These are phyloP conservation scores for Eucalyptus shirleyi DNA, from an alignment of 345 rosid genomes.

Conservation along the genomic window DNA sequence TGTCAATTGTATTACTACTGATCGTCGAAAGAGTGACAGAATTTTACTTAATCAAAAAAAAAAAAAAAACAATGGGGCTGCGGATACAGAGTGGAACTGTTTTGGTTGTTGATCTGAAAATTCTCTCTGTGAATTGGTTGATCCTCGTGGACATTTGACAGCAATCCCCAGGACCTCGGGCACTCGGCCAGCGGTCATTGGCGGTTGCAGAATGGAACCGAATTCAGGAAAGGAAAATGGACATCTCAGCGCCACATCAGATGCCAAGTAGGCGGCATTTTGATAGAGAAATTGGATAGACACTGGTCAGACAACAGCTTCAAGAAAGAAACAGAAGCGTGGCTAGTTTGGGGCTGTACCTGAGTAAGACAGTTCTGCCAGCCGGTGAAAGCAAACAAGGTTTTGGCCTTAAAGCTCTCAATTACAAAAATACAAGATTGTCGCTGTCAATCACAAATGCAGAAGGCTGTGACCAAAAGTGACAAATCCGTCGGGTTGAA, in stretches of 20 bases:
- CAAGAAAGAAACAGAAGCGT: neutral
- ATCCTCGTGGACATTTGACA: neutral
- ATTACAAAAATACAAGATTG: neutral
- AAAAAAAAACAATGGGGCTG: no score
- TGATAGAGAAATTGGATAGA: neutral
- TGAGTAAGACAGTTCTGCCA: neutral
- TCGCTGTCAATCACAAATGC: neutral
- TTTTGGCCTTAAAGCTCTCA: neutral
- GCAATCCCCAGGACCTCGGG: neutral
- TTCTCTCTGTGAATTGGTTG: neutral
- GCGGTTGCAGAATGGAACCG: neutral
- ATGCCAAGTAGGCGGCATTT: neutral
- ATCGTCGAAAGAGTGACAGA: neutral
- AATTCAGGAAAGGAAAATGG: neutral
- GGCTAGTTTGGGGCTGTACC: neutral
- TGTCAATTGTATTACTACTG: neutral
- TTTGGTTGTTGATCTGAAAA: neutral
- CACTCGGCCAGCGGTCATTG: neutral
- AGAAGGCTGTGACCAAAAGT: neutral
- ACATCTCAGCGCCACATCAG: neutral
- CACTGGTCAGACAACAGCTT: neutral
- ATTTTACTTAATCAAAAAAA: neutral
- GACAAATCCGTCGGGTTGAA: neutral
- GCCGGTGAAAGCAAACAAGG: neutral
- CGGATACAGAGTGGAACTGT: neutral